These are phyloP conservation scores for Vigna angularis DNA, from an alignment of 306 rosid genomes.

Conservation along the genomic window DNA sequence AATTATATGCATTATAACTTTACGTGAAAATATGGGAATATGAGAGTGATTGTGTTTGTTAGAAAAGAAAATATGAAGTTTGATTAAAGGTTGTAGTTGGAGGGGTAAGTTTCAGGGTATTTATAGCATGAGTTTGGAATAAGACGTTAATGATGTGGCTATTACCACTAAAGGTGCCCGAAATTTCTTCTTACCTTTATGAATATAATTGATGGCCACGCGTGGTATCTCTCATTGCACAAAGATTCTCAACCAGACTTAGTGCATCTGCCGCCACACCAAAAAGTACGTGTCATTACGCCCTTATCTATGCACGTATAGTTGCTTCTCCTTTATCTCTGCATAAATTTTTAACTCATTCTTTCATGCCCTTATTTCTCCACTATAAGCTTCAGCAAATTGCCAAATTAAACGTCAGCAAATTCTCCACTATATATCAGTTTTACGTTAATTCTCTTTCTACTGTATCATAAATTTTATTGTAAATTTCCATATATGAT, in stretches of 20 bases:
- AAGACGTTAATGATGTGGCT: conserved; percentile 23
- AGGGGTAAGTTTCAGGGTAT: conserved; percentile 32
- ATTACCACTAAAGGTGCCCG: conserved; percentile 35
- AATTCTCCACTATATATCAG: no score
- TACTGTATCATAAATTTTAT: no score
- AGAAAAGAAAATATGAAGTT: background rate
- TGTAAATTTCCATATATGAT: no score
- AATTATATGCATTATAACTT: background rate
- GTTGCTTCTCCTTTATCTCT: conserved; percentile 22
- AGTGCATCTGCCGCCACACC: conserved; percentile 58
- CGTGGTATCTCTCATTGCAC: conserved; percentile 48
- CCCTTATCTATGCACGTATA: background rate
- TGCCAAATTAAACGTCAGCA: conserved; percentile 14
- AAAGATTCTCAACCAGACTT: conserved; percentile 37
- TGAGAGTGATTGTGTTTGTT: background rate
- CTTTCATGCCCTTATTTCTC: background rate
- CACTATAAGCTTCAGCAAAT: conserved; percentile 37
- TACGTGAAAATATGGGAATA: conserved; percentile 1
- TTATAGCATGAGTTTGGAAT: conserved; percentile 37
- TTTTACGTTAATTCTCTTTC: no score
- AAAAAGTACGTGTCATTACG: conserved; percentile 42
- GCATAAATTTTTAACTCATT: background rate
- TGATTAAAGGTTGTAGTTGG: conserved; percentile 17
- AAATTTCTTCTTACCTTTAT: conserved; percentile 37
- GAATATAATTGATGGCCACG: conserved; percentile 30